Evolutionary conservation across 2,329 filamentous ascomycete genomes (phyloP).

Genomic region (Cytospora leucostoma): DNA sequence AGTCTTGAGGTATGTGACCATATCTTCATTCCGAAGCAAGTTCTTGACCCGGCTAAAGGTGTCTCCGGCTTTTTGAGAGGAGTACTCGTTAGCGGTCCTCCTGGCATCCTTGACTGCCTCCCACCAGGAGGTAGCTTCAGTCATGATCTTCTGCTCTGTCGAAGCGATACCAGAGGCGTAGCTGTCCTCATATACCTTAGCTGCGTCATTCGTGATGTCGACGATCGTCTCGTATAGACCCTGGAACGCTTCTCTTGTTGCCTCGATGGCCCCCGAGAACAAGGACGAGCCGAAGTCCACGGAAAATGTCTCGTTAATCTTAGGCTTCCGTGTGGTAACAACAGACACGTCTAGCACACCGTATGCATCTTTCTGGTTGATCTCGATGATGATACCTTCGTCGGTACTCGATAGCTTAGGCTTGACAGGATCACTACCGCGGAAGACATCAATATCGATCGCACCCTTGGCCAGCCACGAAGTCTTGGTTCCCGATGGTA

Average conservation of each 20-base stretch:
- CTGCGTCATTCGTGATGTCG: conserved; percentile 41
- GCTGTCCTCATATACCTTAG: conserved; percentile 33
- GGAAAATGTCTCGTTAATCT: conserved; percentile 61
- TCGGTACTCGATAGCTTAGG: conserved; percentile 51
- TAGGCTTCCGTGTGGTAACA: conserved; percentile 59
- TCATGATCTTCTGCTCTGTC: conserved; percentile 37
- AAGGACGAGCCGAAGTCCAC: conserved; percentile 59
- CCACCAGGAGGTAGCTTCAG: conserved; percentile 35
- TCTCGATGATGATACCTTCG: conserved; percentile 54
- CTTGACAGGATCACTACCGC: conserved; percentile 49
- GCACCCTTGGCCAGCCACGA: conserved; percentile 59
- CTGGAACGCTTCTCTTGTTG: conserved; percentile 43
- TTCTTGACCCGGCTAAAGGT: conserved; percentile 33
- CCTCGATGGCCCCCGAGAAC: conserved; percentile 47
- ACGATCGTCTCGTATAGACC: conserved; percentile 45
- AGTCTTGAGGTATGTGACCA: conserved; percentile 34
- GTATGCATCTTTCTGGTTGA: conserved; percentile 56
- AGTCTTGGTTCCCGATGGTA: conserved; percentile 52
- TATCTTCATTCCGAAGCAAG: conserved; percentile 31
- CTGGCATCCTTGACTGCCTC: conserved; percentile 35
- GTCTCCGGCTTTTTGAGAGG: conserved; percentile 30
- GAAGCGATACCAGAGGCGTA: conserved; percentile 37
- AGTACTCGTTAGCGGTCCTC: conserved; percentile 31
- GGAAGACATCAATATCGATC: conserved; percentile 56
- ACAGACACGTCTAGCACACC: conserved; percentile 61